Evolutionary conservation across 441 rosid species (phyloP), one percentile per base, ranked within the genome.

Genomic region (Codiaeum variegatum): DNA sequence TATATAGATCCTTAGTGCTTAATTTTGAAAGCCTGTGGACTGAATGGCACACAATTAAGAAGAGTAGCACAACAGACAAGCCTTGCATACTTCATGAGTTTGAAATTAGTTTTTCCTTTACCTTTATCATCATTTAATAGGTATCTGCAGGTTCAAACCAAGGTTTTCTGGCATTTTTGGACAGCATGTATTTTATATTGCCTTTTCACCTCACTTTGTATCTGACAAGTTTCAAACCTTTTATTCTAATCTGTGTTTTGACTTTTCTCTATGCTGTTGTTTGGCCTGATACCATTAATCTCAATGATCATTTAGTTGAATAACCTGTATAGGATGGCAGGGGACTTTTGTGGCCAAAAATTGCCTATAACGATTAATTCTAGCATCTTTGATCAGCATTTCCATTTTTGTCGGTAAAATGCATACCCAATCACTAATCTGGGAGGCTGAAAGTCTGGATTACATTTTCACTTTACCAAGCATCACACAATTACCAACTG

Each of bases 211-310:
- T 42, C 44, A 42, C 32, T 26, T 6, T 47, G 7, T 47, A 29
- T 16, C 59, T 29, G 21, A 12, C 21, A 6, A 21, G 12, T 52
- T 42, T 19, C n/a, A 67, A 67, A 26, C 44, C 61, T 19, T 51
- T 67, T 67, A 10, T n/a, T 21, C 62, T 52, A 15, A 49, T 36
- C 52, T 34, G 16, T 69, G 63, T 38, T n/a, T n/a, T 67, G 19
- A 32, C 15, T 47, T 26, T 12, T 38, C 2, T 49, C 4, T 26
- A 21, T n/a, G n/a, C 29, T n/a, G 19, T 31, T 31, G 34, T 21
- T 70, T 70, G 16, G 23, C 18, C 51, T 15, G 51, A 69, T 24
- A 69, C 29, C 36, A 18, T 51, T n/a, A 55, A 55, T 69, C n/a
- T 49, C 34, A n/a, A 34, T 15, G n/a, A 12, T 26, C 34, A 54